These are phyloP conservation scores for Balakata baccata DNA, from an alignment of 345 rosid genomes.

Conservation along the genomic window DNA sequence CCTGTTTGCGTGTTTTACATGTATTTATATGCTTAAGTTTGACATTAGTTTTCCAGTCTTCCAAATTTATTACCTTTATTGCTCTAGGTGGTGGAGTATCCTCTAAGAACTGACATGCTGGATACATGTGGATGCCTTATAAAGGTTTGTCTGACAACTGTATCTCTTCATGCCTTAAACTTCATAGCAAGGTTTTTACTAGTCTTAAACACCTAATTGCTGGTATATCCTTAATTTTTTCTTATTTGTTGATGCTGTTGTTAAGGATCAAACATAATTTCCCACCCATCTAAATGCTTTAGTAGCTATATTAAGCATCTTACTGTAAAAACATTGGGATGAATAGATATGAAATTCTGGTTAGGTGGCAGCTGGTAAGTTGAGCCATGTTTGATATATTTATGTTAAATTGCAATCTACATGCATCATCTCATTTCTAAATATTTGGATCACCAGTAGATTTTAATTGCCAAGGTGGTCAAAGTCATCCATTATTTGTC, in stretches of 20 bases:
- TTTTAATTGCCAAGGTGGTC: neutral
- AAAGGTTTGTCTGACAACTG: slow-evolving; percentile 46
- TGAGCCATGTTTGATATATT: slow-evolving; percentile 1
- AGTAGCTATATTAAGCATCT: neutral
- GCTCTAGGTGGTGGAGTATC: slow-evolving; percentile 87
- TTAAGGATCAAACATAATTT: neutral
- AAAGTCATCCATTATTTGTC: neutral
- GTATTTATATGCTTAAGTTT: slow-evolving; percentile 3
- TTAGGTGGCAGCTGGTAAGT: neutral
- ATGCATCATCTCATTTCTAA: neutral
- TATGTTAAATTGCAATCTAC: neutral
- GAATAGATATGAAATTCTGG: slow-evolving; percentile 3
- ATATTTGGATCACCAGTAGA: neutral
- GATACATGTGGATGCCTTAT: slow-evolving; percentile 80
- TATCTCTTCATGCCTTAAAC: slow-evolving; percentile 3
- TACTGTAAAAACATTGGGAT: slow-evolving; percentile 4
- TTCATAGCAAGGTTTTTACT: neutral
- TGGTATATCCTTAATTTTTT: neutral
- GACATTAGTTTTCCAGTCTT: slow-evolving; percentile 2
- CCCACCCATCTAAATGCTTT: neutral
- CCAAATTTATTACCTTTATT: slow-evolving; percentile 31
- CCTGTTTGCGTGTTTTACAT: slow-evolving; percentile 10
- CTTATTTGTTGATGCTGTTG: neutral
- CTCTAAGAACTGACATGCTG: slow-evolving; percentile 73
- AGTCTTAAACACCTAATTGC: neutral